Conservation (phyloP, 495 filamentous ascomycete species). For the Neurospora cerealis region DNA sequence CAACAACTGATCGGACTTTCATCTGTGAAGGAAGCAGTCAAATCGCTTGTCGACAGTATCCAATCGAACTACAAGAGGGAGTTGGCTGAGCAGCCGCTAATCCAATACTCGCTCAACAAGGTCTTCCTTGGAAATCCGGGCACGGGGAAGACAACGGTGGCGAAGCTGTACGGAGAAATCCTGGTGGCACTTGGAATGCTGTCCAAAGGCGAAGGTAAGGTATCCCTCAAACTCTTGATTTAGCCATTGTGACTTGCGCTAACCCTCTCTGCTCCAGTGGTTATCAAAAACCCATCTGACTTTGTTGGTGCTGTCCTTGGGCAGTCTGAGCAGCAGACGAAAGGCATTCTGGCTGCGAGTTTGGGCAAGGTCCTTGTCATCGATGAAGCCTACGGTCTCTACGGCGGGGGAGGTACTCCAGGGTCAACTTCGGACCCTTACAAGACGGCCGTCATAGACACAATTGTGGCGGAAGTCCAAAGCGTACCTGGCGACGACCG, state of each 20-base stretch:
- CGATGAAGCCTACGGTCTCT: slow-evolving; percentile 61
- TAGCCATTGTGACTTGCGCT: background rate
- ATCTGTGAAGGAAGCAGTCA: slow-evolving; percentile 52
- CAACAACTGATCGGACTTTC: slow-evolving; percentile 50
- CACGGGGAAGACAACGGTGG: slow-evolving; percentile 70
- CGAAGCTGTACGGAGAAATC: slow-evolving; percentile 61
- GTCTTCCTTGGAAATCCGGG: slow-evolving; percentile 64
- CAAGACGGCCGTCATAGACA: slow-evolving; percentile 60
- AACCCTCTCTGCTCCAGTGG: slow-evolving; percentile 17
- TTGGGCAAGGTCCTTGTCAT: slow-evolving; percentile 68
- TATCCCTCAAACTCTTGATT: background rate
- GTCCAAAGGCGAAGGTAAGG: slow-evolving; percentile 51
- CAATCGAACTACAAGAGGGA: slow-evolving; percentile 53
- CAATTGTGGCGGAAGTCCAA: slow-evolving; percentile 78
- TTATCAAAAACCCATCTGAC: slow-evolving; percentile 63
- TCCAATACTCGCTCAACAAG: slow-evolving; percentile 55
- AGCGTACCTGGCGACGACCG: slow-evolving; percentile 66
- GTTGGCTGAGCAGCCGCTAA: slow-evolving; percentile 42
- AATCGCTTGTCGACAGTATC: slow-evolving; percentile 47
- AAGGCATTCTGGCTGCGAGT: slow-evolving; percentile 54
- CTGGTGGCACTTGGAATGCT: slow-evolving; percentile 51
- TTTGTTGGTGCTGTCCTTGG: slow-evolving; percentile 58
- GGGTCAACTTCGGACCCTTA: slow-evolving; percentile 37
- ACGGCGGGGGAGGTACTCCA: slow-evolving; percentile 14
- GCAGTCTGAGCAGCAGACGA: slow-evolving; percentile 60